Conservation (phyloP, 2,329 filamentous ascomycete species). For the Colletotrichum plurivorum region DNA sequence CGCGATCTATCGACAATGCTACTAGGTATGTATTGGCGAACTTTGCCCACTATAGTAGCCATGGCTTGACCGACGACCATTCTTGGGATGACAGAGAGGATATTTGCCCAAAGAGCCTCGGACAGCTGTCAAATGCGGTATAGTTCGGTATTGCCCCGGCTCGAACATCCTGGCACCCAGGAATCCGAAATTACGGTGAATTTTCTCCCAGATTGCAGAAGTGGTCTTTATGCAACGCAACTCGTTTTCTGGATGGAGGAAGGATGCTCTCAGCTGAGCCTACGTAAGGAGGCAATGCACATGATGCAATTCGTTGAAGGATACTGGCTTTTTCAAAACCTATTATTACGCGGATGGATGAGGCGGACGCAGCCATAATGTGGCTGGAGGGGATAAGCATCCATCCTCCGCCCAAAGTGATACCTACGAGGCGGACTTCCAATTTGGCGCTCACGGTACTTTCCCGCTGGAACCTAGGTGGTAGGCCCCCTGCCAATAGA, state of each 20-base stretch:
- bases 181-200: conserved; percentile 35
- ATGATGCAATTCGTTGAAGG: not conserved
- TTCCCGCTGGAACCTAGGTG: not conserved
- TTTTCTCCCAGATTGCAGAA: conserved; percentile 26
- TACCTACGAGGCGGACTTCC: conserved; percentile 5
- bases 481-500: conserved; percentile 17
- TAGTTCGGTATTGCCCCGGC: conserved; percentile 19
- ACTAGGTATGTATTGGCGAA: not conserved
- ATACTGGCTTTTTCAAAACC: too few species aligned
- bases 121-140: conserved; percentile 17
- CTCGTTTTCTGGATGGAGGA: not conserved
- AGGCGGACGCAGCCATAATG: too few species aligned
- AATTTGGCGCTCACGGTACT: too few species aligned
- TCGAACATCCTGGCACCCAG: conserved; percentile 17
- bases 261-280: not conserved
- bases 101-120: conserved; percentile 22
- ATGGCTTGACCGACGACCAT: conserved; percentile 20
- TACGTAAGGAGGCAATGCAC: not conserved
- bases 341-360: too few species aligned
- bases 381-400: too few species aligned
- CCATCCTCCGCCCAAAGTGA: conserved; percentile 3
- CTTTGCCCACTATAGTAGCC: not conserved
- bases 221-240: conserved; percentile 6
- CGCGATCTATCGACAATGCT: conserved; percentile 6
- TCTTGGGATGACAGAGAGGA: conserved; percentile 19